These are phyloP conservation scores for Fusarium sp. DNA, from an alignment of 2,329 filamentous ascomycete genomes.

Conservation along the genomic window DNA sequence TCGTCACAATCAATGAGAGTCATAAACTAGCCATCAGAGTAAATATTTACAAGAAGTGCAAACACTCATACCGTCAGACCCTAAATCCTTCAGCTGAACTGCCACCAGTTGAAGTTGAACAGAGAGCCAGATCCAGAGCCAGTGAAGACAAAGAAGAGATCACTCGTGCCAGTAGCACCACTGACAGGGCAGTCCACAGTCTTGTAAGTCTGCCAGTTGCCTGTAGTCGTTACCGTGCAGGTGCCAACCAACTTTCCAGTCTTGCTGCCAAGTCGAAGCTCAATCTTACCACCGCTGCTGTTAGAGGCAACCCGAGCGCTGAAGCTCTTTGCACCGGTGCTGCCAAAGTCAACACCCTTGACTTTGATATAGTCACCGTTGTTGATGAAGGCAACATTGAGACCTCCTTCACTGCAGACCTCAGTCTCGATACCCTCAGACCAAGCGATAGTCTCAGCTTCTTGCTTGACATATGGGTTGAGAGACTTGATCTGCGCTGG, in stretches of 20 bases:
- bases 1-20: accelerated
- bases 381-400: neutral
- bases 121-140: neutral
- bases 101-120: conserved; percentile 18
- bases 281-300: neutral
- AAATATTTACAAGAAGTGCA: neutral
- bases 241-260: conserved; percentile 1
- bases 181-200: neutral
- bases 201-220: neutral
- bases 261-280: neutral
- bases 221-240: conserved; percentile 1
- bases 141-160: neutral
- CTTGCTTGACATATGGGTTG: neutral
- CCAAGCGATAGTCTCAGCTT: conserved; percentile 8
- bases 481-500: neutral
- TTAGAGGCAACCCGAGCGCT: neutral
- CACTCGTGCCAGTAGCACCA: neutral
- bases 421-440: conserved; percentile 5
- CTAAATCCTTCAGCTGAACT: neutral
- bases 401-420: neutral
- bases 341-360: neutral
- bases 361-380: conserved; percentile 15
- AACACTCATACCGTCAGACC: accelerated
- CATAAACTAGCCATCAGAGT: neutral
- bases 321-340: neutral